Evolutionary conservation across 78 protist species (phyloP), one percentile per base, ranked within the genome.

Genomic region (Protostelium mycophagum): DNA sequence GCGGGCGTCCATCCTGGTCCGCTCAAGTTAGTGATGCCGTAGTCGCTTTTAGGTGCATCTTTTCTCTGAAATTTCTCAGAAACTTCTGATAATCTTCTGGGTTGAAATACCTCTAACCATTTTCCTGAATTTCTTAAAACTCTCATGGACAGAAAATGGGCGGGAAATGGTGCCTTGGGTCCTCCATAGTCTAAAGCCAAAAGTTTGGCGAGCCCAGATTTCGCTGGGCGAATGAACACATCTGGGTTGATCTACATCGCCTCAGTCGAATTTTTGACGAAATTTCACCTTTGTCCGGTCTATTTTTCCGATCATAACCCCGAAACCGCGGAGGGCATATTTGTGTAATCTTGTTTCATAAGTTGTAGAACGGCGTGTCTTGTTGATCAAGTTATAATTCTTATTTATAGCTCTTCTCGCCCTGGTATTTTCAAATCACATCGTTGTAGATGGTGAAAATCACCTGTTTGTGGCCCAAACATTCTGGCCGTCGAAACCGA

Each of bases 291-390:
- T 73, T 9, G 63, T 0, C 73, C 88, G 39, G 25, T n/a, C 10
- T 29, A 89, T 84, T 1, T 34, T 37, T 36, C 94, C 90, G 34
- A 88, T 89, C 1, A 38, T 28, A 28, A 94, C 88, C 28, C 88
- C 89, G 36, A 91, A 94, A 1, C 96, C 96, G 36, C 96, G 36
- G 0, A 29, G 34, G 37, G 95, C 92, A 36, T 94, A 94, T 35
- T 94, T 94, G 88, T 90, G 91, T 28, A 93, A 87, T 39, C 96
- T 88, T 10, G 88, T 31, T n/a, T 94, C 96, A 38, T 94, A 94
- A 51, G 96, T 91, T 0, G 87, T 35, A 10, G 90, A 84, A 36
- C 96, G 84, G 37, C 94, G 88, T 63, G 87, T 73, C 94, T 88
- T 91, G 1, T 90, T 51, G 28, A 94, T 84, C 23, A 31, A 28